Percentiles rank a stretch among this genome's conserved stretches.
Evolutionary conservation across 495 filamentous ascomycete species (phyloP).

Genomic region (Trichocladium antarcticum): DNA sequence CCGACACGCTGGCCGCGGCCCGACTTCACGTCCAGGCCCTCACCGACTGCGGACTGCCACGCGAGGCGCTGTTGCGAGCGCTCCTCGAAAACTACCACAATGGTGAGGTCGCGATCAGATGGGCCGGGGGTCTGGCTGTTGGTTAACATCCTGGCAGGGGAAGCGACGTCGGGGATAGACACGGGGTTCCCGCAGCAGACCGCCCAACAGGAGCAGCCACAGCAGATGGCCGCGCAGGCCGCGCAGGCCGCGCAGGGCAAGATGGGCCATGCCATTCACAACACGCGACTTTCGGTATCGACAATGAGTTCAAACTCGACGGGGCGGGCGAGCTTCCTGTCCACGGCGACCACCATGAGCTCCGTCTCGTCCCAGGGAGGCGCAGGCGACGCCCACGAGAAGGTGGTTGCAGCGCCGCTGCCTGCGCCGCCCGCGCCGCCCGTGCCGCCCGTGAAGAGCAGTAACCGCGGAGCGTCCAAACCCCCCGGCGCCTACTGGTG

Average conservation of each 20-base stretch:
- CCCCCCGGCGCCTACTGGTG: constrained; percentile 38
- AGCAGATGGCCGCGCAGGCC: constrained; percentile 5
- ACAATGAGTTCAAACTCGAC: constrained; percentile 30
- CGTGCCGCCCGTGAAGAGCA: constrained; percentile 16
- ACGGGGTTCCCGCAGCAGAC: constrained; percentile 7
- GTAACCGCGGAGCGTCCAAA: constrained; percentile 23
- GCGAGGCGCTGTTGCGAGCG: constrained; percentile 24
- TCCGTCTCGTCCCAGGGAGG: constrained; percentile 21
- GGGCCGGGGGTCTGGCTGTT: no score
- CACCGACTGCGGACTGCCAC: constrained; percentile 22
- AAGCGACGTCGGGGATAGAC: constrained; percentile 2
- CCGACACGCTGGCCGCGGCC: constrained; percentile 24
- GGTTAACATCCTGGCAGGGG: not conserved
- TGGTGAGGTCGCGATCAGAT: constrained; percentile 6
- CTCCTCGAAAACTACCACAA: constrained; percentile 22
- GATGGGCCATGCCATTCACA: constrained; percentile 4
- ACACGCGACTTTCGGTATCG: constrained; percentile 26
- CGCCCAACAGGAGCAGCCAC: constrained; percentile 9
- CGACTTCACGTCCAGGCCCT: constrained; percentile 26
- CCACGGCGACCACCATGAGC: constrained; percentile 22
- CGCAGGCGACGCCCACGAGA: constrained; percentile 7
- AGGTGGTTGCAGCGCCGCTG: constrained; percentile 1
- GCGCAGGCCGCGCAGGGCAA: constrained; percentile 10
- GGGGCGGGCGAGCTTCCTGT: constrained; percentile 24
- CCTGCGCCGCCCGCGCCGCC: constrained; percentile 12